Conservation (phyloP, 2,329 filamentous ascomycete species). For the Stagonosporopsis rhizophila region DNA sequence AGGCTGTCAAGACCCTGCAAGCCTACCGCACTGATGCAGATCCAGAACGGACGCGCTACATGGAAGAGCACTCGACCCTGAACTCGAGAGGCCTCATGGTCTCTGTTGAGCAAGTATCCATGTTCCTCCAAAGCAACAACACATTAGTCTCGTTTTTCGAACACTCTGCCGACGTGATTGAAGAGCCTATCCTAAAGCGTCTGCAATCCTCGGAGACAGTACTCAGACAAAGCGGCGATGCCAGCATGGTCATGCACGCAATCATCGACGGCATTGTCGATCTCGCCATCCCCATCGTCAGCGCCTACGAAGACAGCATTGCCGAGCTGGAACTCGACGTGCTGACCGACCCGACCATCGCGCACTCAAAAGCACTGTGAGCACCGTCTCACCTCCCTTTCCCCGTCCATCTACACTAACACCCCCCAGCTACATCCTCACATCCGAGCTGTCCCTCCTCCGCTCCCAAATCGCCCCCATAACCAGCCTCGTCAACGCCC, state of each 20-base stretch:
- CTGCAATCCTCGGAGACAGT: constrained; percentile 79
- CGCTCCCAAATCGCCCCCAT: constrained; percentile 84
- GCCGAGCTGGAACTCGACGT: constrained; percentile 88
- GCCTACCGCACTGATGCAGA: constrained; percentile 82
- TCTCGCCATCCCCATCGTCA: constrained; percentile 80
- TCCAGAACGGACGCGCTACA: constrained; percentile 81
- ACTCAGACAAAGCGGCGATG: constrained; percentile 82
- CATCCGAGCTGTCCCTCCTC: constrained; percentile 82
- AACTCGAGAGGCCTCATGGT: constrained; percentile 74
- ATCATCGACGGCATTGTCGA: constrained; percentile 93
- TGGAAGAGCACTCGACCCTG: constrained; percentile 83
- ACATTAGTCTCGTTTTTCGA: constrained; percentile 96
- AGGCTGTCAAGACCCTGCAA: constrained; percentile 73
- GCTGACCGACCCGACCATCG: constrained; percentile 78
- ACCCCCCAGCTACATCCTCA: constrained; percentile 71
- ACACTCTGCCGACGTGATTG: constrained; percentile 82
- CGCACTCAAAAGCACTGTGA: constrained; percentile 69
- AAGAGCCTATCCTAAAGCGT: constrained; percentile 79
- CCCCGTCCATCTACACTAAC: neutral
- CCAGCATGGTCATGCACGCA: constrained; percentile 84
- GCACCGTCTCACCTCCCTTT: neutral
- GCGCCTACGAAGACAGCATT: constrained; percentile 84
- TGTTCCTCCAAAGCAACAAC: constrained; percentile 88
- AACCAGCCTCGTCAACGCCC: constrained; percentile 78
- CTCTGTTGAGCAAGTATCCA: constrained; percentile 88